Base-by-base conservation (phyloP, 2,329 filamentous ascomycete genomes). In the Colletotrichum tofieldiae region DNA sequence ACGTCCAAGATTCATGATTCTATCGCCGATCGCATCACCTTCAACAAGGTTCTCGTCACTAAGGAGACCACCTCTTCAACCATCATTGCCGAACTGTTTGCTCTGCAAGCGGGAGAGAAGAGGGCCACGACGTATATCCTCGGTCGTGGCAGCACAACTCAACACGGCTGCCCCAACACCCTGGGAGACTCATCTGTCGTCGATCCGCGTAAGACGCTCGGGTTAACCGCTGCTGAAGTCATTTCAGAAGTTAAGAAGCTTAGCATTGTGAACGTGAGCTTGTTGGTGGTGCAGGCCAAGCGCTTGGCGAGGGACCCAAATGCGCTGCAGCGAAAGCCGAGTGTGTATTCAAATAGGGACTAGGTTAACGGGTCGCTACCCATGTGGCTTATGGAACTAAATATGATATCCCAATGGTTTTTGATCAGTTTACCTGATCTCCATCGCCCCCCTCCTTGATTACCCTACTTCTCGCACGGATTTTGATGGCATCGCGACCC, bases 401-500 rank as follows among this genome's bases (percentile, higher is more conserved):
- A n/a, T 12, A 35, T 51, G 59, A 61, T 61, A 61, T 49, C 29
- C 29, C 26, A 11, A 8, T 23, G 9, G 12, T 29, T 29, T 52
- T 11, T n/a, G 8, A 23, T 3, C 2, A 20, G 23, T n/a, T 29
- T 55, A 14, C 0, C 2, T 35, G 52, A 29, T 6, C 29, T 11
- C 29, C 35, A n/a, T 7, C 29, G 11, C 37, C 37, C 47, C 20
- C 16, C 26, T 41, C 16, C 20, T 8, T 18, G 8, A 16, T 32
- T 5, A 6, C 16, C 9, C 56, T 29, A 5, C 20, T 7, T 39
- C 3, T 59, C 12, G 35, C 45, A 52, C 11, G 29, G 0, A 23
- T 35, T 12, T 20, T 49, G 62, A 70, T 39, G 62, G 55, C 1
- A 70, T 70, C 47, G 39, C 49, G 62, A 70, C 39, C 54, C 54